These are phyloP conservation scores for Saturnispora gosingensis DNA, from an alignment of 805 yeast genomes.

Conservation along the genomic window DNA sequence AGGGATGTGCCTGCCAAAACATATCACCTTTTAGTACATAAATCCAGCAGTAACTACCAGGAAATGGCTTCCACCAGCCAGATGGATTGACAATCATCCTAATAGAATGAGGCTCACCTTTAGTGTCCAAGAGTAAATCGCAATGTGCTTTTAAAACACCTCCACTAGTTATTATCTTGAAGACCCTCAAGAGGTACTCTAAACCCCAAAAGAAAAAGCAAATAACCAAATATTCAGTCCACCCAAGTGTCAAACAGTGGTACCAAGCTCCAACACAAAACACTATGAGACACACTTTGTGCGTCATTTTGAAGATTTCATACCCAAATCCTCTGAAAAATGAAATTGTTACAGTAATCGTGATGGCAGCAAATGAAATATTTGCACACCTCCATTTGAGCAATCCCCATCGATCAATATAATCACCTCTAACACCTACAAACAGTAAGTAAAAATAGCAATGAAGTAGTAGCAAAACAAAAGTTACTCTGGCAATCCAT, in stretches of 20 bases:
- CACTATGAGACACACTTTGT: constrained; percentile 32
- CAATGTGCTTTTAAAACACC: constrained; percentile 43
- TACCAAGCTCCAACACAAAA: constrained; percentile 39
- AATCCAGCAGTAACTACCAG: constrained; percentile 57
- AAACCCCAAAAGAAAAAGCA: constrained; percentile 60
- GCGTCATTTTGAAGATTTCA: constrained; percentile 38
- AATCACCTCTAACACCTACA: constrained; percentile 29
- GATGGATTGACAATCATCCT: constrained; percentile 44
- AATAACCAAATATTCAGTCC: constrained; percentile 44
- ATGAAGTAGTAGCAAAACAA: constrained; percentile 32
- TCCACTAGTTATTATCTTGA: constrained; percentile 52
- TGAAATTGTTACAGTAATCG: constrained; percentile 25
- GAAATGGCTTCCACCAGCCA: constrained; percentile 42
- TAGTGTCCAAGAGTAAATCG: constrained; percentile 19
- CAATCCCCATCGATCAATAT: constrained; percentile 29
- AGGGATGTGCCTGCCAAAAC: constrained; percentile 65
- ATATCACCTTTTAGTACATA: constrained; percentile 36
- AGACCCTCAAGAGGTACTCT: constrained; percentile 51
- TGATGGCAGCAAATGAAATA: constrained; percentile 25
- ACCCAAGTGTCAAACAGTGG: constrained; percentile 39
- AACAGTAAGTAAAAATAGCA: constrained; percentile 30
- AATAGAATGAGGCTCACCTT: constrained; percentile 31
- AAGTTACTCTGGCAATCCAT: constrained; percentile 34
- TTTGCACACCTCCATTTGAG: constrained; percentile 38
- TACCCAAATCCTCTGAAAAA: constrained; percentile 30